These are phyloP conservation scores for Castanea crenata DNA, from an alignment of 306 rosid genomes.

Conservation along the genomic window DNA sequence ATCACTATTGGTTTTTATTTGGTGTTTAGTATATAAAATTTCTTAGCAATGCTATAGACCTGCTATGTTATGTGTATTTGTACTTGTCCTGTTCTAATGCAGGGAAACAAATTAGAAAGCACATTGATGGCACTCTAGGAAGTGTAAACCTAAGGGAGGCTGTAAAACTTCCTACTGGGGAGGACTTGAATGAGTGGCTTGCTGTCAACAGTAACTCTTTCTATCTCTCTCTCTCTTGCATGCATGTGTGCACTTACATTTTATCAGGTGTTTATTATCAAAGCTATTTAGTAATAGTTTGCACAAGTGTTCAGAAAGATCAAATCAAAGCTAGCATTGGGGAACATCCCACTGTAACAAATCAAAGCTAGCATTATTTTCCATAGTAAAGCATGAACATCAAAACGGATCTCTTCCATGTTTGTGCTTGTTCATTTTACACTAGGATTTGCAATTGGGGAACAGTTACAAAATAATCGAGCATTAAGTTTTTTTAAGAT, in stretches of 20 bases:
- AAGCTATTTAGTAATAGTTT: too few relatives aligned
- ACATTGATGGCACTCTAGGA: conserved; percentile 96
- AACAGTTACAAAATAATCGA: too few relatives aligned
- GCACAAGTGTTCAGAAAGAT: too few relatives aligned
- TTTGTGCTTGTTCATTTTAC: too few relatives aligned
- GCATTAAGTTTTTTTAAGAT: too few relatives aligned
- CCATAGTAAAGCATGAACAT: too few relatives aligned
- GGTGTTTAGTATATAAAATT: not conserved
- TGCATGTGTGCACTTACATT: not conserved
- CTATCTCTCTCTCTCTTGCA: conserved; percentile 12
- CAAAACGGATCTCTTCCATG: too few relatives aligned
- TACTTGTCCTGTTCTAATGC: conserved; percentile 27
- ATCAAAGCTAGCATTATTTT: too few relatives aligned
- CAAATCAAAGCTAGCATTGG: too few relatives aligned
- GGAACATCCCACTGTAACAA: too few relatives aligned
- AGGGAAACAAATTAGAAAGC: conserved; percentile 98
- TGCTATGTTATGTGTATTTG: not conserved
- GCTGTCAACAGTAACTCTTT: conserved; percentile 86
- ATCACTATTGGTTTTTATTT: not conserved
- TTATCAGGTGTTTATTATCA: too few relatives aligned
- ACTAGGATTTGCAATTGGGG: too few relatives aligned
- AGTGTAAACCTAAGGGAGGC: conserved; percentile 99
- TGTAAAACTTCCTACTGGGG: conserved; percentile 99
- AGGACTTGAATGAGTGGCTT: conserved; percentile 98
- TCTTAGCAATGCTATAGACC: not conserved